Conservation (phyloP, 1,139 yeast species). For the Debaryomyces coudertii region DNA sequence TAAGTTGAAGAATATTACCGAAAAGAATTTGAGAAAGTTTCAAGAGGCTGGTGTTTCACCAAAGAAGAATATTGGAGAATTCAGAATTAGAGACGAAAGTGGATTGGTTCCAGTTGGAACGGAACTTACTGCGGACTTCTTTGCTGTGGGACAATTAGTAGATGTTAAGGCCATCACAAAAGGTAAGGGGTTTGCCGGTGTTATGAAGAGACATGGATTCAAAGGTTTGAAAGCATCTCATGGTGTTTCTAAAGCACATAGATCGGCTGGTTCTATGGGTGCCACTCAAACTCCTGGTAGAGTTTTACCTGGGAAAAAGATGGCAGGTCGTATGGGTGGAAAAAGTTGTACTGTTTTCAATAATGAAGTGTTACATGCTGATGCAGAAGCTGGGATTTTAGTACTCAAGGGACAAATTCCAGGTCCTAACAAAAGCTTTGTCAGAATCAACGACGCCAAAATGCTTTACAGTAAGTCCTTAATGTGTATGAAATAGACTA, state of each 20-base stretch:
- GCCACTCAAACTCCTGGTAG: constrained; percentile 95
- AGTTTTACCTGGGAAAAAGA: constrained; percentile 93
- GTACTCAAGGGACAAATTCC: constrained; percentile 89
- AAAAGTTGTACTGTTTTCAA: constrained; percentile 74
- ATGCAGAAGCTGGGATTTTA: constrained; percentile 78
- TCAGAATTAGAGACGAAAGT: constrained; percentile 66
- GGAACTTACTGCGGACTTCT: constrained; percentile 79
- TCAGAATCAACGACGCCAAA: constrained; percentile 77
- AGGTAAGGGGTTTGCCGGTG: constrained; percentile 99
- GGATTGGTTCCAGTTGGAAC: constrained; percentile 81
- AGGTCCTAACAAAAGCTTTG: constrained; percentile 80
- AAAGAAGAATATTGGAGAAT: constrained; percentile 73
- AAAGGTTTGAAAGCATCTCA: constrained; percentile 90
- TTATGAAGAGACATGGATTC: constrained; percentile 95
- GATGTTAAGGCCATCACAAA: constrained; percentile 79
- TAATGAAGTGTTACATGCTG: constrained; percentile 74
- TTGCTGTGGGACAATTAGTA: constrained; percentile 79
- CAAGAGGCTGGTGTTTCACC: constrained; percentile 84
- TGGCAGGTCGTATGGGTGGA: constrained; percentile 98
- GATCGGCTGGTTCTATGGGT: constrained; percentile 98
- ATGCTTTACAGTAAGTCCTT: constrained; percentile 44
- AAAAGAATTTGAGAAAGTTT: constrained; percentile 75
- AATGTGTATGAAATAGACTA: constrained; percentile 13
- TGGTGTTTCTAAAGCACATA: constrained; percentile 92
- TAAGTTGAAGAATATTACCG: constrained; percentile 64